These are phyloP conservation scores for Boletus sp. DNA, from an alignment of 1,284 basidiomycete genomes.

Conservation along the genomic window DNA sequence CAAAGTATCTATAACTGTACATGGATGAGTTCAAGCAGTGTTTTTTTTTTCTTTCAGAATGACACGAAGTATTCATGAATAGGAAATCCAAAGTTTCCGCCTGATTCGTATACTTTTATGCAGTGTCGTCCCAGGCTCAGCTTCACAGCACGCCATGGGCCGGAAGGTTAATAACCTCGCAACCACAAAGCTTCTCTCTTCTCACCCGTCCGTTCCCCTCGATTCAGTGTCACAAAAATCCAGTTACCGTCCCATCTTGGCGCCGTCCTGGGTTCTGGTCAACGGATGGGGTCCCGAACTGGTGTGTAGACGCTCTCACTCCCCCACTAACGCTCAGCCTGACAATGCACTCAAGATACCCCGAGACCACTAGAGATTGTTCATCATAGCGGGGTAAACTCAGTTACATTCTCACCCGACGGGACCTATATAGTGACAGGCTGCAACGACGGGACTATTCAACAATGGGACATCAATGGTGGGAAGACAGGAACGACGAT, in stretches of 20 bases:
- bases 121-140: neutral
- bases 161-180: neutral
- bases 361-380: conserved; percentile 16
- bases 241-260: neutral
- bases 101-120: neutral
- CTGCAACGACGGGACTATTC: conserved; percentile 20
- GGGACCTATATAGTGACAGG: conserved; percentile 21
- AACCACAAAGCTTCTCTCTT: neutral
- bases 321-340: neutral
- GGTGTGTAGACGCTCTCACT: conserved; percentile 7
- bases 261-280: neutral
- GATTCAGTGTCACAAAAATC: neutral
- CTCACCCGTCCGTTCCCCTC: neutral
- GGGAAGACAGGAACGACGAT: conserved; percentile 18
- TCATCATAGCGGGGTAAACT: conserved; percentile 12
- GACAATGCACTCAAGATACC: conserved; percentile 9
- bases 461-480: conserved; percentile 22
- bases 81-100: too few relatives aligned
- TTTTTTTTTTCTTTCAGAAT: too few relatives aligned
- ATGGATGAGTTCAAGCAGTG: too few relatives aligned
- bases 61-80: too few relatives aligned
- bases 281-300: conserved; percentile 7
- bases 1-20: too few relatives aligned
- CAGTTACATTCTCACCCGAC: conserved; percentile 25
- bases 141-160: neutral